Conservation (phyloP, 805 yeast genomes). For the Ogataea pilisensis region DNA sequence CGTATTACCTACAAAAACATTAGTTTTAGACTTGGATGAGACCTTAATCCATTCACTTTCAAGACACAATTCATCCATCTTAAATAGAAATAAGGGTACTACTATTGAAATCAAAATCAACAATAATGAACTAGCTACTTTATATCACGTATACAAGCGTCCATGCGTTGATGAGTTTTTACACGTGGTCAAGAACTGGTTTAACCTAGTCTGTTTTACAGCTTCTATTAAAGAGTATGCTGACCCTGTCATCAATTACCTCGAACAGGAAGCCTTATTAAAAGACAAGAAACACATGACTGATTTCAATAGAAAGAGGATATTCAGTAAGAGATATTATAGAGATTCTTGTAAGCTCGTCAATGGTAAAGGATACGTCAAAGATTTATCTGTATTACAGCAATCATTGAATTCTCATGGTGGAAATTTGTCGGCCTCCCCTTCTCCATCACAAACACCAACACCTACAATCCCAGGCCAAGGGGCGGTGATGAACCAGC, state of each 20-base stretch:
- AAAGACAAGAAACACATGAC: conserved; percentile 21
- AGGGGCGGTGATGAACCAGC: not conserved
- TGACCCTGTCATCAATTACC: conserved; percentile 92
- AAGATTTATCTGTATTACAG: conserved; percentile 48
- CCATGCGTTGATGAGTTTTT: conserved; percentile 89
- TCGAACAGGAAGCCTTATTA: conserved; percentile 56
- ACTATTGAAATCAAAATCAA: conserved; percentile 77
- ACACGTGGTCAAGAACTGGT: conserved; percentile 78
- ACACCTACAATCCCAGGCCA: not conserved
- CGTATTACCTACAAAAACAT: conserved; percentile 45
- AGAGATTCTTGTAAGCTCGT: conserved; percentile 74
- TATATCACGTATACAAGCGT: conserved; percentile 87
- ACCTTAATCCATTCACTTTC: conserved; percentile 90
- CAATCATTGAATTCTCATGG: conserved; percentile 1
- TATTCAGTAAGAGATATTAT: conserved; percentile 61
- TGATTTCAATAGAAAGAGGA: conserved; percentile 23
- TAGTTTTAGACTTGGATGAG: conserved; percentile 89
- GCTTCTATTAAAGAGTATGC: conserved; percentile 95
- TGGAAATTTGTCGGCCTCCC: too few relatives aligned
- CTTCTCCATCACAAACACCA: not conserved
- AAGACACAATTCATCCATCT: conserved; percentile 44
- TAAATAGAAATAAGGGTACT: conserved; percentile 46
- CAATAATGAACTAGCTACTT: conserved; percentile 62
- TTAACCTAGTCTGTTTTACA: conserved; percentile 83
- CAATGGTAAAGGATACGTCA: conserved; percentile 81